phyloP scores from a whole-genome alignment of 257 asterid species.

The Linaria vulgaris region DNA sequence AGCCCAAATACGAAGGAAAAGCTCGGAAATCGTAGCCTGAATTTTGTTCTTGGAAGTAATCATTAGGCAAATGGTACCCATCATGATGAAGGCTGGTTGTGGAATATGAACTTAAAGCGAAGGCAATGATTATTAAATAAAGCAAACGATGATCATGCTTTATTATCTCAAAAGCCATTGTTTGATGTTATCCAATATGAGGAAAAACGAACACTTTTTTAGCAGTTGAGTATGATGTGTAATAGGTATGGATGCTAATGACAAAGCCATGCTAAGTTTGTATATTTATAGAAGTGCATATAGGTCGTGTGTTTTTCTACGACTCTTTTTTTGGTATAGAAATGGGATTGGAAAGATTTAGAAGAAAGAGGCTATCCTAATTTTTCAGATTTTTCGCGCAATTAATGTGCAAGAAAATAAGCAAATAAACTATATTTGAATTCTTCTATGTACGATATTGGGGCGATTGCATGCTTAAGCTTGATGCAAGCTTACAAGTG shows the following conservation, averaged over 20 bases:
- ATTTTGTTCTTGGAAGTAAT: conserved; percentile 29
- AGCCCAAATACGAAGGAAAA: conserved; percentile 35
- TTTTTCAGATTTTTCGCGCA: conserved; percentile 38
- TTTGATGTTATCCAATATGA: neutral
- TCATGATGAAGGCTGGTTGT: conserved; percentile 20
- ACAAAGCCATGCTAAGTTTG: conserved; percentile 24
- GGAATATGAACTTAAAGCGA: conserved; percentile 24
- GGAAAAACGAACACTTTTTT: conserved; percentile 9
- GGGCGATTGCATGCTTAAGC: conserved; percentile 29
- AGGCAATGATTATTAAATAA: conserved; percentile 15
- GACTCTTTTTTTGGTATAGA: conserved; percentile 37
- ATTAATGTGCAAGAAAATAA: too few species aligned
- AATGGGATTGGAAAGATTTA: conserved; percentile 34
- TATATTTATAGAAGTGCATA: conserved; percentile 35
- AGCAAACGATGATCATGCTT: conserved; percentile 24
- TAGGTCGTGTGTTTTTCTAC: conserved; percentile 28
- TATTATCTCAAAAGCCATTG: conserved; percentile 29
- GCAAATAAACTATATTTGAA: too few species aligned
- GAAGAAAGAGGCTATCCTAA: conserved; percentile 20
- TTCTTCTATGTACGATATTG: too few species aligned
- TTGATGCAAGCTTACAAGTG: too few species aligned
- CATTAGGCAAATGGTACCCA: conserved; percentile 9
- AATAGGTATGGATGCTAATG: conserved; percentile 32
- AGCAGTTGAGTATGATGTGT: conserved; percentile 13
- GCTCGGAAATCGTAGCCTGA: conserved; percentile 42